phyloP scores from a whole-genome alignment of 331 rosid species.

The Stylosanthes scabra region DNA sequence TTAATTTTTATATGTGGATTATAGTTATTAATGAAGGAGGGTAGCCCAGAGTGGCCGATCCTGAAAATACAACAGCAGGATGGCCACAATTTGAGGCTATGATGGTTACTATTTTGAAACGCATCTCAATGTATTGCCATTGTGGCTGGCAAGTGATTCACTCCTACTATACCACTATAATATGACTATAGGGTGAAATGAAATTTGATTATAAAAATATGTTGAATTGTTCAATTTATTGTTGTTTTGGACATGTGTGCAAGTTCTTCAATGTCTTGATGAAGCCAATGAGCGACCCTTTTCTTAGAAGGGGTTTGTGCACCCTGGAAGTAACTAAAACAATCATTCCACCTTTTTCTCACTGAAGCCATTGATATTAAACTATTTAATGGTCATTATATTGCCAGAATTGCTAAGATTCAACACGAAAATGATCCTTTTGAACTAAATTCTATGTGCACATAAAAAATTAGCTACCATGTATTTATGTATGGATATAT shows the following conservation, averaged over 20 bases:
- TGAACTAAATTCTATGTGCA: not conserved
- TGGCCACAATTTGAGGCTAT: not conserved
- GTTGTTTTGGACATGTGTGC: slow-evolving; percentile 3
- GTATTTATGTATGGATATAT: no score
- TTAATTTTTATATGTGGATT: slow-evolving; percentile 21
- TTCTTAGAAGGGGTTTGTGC: slow-evolving; percentile 13
- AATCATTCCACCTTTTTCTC: slow-evolving; percentile 1
- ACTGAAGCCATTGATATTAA: slow-evolving; percentile 8
- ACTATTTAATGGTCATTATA: not conserved
- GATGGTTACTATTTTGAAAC: not conserved
- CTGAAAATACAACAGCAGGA: not conserved
- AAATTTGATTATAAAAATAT: slow-evolving; percentile 8
- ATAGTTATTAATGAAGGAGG: not conserved
- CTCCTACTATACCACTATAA: not conserved
- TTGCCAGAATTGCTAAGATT: not conserved
- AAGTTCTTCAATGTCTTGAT: slow-evolving; percentile 23
- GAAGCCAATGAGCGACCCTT: slow-evolving; percentile 15
- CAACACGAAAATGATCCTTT: not conserved
- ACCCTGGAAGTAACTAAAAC: slow-evolving; percentile 13
- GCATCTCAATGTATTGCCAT: not conserved
- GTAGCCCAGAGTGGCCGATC: not conserved
- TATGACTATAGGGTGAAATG: not conserved
- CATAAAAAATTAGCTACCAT: no score
- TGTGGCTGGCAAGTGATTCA: not conserved
- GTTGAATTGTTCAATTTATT: not conserved